Percentiles rank a stretch among this genome's conserved stretches.
Conservation (phyloP, 2,329 filamentous ascomycete genomes). For the Rhynchosporium agropyri region DNA sequence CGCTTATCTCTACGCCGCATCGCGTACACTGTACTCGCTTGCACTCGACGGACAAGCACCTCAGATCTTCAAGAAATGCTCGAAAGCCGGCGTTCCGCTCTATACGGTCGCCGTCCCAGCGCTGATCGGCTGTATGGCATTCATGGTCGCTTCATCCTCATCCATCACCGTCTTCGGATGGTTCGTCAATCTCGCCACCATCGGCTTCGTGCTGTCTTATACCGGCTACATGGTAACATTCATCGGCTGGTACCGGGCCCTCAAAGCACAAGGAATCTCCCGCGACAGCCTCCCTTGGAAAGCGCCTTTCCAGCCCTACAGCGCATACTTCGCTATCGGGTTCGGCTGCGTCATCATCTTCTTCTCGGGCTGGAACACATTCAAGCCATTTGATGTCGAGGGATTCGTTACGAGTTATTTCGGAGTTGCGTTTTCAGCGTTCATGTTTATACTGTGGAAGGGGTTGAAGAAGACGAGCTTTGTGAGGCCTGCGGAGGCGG, state of each 20-base stretch:
- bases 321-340: conserved; percentile 17
- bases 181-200: conserved; percentile 23
- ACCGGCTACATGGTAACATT: conserved; percentile 21
- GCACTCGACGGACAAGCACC: conserved; percentile 19
- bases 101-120: conserved; percentile 16
- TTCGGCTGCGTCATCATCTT: conserved; percentile 13
- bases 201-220: conserved; percentile 19
- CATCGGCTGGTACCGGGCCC: conserved; percentile 19
- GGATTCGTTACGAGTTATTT: conserved; percentile 21
- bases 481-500: conserved; percentile 12
- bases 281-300: conserved; percentile 19
- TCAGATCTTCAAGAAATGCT: conserved; percentile 20
- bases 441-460: conserved; percentile 23
- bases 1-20: conserved; percentile 22
- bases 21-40: conserved; percentile 20
- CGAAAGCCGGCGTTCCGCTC: conserved; percentile 14
- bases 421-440: conserved; percentile 17
- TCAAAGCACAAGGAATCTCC: conserved; percentile 18
- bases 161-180: conserved; percentile 17
- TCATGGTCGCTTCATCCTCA: conserved; percentile 18
- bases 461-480: conserved; percentile 18
- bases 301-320: conserved; percentile 20
- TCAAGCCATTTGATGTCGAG: conserved; percentile 17
- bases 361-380: conserved; percentile 16
- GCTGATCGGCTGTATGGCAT: conserved; percentile 17